phyloP scores from a whole-genome alignment of 768 basidiomycete genomes.

The Termitomyces sp. region DNA sequence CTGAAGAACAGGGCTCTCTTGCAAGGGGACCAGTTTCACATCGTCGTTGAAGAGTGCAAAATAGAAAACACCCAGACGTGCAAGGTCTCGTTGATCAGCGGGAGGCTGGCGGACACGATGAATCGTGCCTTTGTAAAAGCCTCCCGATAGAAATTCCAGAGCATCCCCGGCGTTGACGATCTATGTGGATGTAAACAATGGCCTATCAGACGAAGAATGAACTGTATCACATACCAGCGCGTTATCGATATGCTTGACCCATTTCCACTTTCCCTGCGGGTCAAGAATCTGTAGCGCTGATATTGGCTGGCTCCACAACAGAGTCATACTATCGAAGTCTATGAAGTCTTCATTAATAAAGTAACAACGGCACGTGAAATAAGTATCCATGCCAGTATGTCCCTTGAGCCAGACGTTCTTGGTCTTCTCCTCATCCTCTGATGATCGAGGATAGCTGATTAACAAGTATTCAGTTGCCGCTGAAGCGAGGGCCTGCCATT shows the following conservation, averaged over 20 bases:
- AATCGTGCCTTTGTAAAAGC: conserved; percentile 45
- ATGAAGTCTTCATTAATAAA: not conserved
- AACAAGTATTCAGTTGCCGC: not conserved
- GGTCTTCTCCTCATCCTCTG: conserved; percentile 38
- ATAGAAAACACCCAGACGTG: conserved; percentile 46
- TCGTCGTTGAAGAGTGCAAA: conserved; percentile 42
- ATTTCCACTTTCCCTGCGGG: conserved; percentile 39
- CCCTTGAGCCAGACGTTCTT: no score
- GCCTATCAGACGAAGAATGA: not conserved
- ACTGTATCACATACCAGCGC: conserved; percentile 29
- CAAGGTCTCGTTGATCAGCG: conserved; percentile 34
- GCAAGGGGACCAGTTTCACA: conserved; percentile 32
- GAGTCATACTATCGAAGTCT: conserved; percentile 43
- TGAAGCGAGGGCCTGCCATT: not conserved
- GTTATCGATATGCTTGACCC: conserved; percentile 46
- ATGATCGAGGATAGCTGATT: conserved; percentile 34
- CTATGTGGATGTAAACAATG: conserved; percentile 11
- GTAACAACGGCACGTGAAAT: not conserved
- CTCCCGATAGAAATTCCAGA: no score
- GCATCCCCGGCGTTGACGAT: conserved; percentile 45
- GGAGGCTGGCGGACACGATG: conserved; percentile 50
- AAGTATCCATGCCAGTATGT: conserved; percentile 32
- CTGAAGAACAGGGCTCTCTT: conserved; percentile 44
- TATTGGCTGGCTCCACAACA: conserved; percentile 48
- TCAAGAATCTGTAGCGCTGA: conserved; percentile 42